A percentile compares a stretch with the other conserved stretches of the same genome.
Evolutionary conservation across 768 basidiomycete genomes (phyloP).

Genomic region (Boletus barrowsii): DNA sequence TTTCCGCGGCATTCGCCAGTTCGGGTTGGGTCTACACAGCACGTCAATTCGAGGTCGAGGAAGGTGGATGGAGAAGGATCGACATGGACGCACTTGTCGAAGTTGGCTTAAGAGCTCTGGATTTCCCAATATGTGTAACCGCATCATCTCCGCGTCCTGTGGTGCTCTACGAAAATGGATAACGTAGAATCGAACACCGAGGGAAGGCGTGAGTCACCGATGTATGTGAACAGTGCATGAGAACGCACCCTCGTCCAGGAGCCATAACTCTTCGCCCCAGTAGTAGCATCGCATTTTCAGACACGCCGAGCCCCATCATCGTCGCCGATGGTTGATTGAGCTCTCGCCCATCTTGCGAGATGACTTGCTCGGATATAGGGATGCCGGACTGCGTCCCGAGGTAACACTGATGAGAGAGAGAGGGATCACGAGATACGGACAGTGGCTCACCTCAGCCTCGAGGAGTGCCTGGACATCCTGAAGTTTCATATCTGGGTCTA

Average conservation of each 20-base stretch:
- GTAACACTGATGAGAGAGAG: not conserved
- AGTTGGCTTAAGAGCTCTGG: constrained; percentile 76
- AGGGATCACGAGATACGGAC: not conserved
- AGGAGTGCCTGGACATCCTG: constrained; percentile 90
- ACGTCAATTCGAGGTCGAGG: not conserved
- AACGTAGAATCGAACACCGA: not conserved
- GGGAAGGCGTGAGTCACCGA: not conserved
- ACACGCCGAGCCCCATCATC: constrained; percentile 61
- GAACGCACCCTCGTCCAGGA: constrained; percentile 40
- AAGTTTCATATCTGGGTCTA: constrained; percentile 87
- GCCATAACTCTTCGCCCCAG: constrained; percentile 55
- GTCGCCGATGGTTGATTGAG: constrained; percentile 65
- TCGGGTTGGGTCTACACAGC: constrained; percentile 71
- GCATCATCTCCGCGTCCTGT: constrained; percentile 87
- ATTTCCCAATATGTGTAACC: constrained; percentile 83
- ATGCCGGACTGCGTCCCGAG: constrained; percentile 61
- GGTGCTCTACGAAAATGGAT: constrained; percentile 47
- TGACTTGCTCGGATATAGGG: constrained; percentile 66
- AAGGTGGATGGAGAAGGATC: not conserved
- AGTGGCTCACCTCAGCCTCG: constrained; percentile 84
- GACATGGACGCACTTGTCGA: constrained; percentile 44
- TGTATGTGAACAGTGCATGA: not conserved
- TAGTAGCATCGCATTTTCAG: constrained; percentile 59
- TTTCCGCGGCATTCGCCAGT: constrained; percentile 65
- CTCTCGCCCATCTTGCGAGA: constrained; percentile 65